Conservation (phyloP, 805 yeast genomes). For the Brettanomyces bruxellensis region DNA sequence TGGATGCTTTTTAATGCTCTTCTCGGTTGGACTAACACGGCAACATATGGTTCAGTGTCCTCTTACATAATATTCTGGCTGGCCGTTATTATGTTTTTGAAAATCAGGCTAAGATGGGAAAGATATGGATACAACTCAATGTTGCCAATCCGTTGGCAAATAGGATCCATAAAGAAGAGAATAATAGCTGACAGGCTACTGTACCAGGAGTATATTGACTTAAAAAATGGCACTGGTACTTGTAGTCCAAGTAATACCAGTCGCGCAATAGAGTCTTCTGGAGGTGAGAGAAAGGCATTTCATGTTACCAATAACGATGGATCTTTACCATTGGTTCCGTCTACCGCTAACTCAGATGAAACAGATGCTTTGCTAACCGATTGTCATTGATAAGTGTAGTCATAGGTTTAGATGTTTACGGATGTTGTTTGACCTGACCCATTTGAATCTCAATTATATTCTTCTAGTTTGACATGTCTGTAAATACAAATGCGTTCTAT, state of each 20-base stretch:
- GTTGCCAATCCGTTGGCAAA: slow-evolving; percentile 55
- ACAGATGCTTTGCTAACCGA: neutral
- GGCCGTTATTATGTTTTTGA: slow-evolving; percentile 35
- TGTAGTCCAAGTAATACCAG: neutral
- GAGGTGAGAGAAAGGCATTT: neutral
- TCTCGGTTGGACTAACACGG: slow-evolving; percentile 91
- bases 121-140: slow-evolving; percentile 49
- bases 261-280: neutral
- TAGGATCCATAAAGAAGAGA: slow-evolving; percentile 39
- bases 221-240: neutral
- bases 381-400: too few species aligned
- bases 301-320: neutral
- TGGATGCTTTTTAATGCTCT: slow-evolving; percentile 90
- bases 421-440: too few species aligned
- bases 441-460: too few species aligned
- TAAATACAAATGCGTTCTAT: too few species aligned
- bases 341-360: neutral
- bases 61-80: slow-evolving; percentile 71
- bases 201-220: slow-evolving; percentile 14
- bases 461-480: too few species aligned
- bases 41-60: slow-evolving; percentile 79
- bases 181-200: slow-evolving; percentile 18
- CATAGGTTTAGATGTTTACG: too few species aligned
- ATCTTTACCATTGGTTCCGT: neutral
- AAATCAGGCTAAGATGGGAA: slow-evolving; percentile 39